Evolutionary conservation across 352 stramenopile species (phyloP), one percentile per base, ranked within the genome.

Genomic region (Phytopythium oedochilum): DNA sequence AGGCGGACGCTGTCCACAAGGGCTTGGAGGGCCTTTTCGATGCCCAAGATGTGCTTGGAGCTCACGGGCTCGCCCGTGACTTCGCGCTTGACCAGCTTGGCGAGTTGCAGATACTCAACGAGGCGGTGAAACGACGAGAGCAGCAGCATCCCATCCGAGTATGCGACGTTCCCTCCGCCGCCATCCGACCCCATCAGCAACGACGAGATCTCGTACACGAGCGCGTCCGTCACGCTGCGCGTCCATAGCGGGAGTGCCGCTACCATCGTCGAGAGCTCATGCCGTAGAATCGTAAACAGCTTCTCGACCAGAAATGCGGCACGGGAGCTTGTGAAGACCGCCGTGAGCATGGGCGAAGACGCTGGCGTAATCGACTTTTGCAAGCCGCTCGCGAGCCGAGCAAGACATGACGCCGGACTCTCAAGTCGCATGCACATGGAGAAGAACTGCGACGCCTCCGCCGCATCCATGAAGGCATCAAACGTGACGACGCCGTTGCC

Each of bases 401-500:
- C 60, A 6, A 91, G 65, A 2, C 73, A 70, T 0, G 63, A 59
- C 10, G 73, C 76, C 0, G 82, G 78, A 28, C 74, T 86, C 26
- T 90, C 76, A 5, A 97, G 59, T 0, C 83, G 64, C 73, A 97
- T 89, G 47, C 85, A 94, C 0, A 71, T 81, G 11, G 82, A 90
- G 60, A 97, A 97, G 48, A 97, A 96, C 47, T 96, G 80, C 6
- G 62, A 66, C 0, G 71, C 68, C 57, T 97, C 88, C 1, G 89
- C 90, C 0, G 83, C 75, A 11, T 94, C 69, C 49, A 96, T 79
- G 57, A 97, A 97, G 8, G 82, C 80, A 12, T 96, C 90, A 42
- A 94, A 96, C 20, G 79, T 92, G 3, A 97, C 91, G 17, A 70
- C 64, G 9, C 88, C 88, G 28, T 92, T 79, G 2, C 86, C 84